Evolutionary conservation across 1,284 basidiomycete genomes (phyloP).

Genomic region (Neolentinus lepideus): DNA sequence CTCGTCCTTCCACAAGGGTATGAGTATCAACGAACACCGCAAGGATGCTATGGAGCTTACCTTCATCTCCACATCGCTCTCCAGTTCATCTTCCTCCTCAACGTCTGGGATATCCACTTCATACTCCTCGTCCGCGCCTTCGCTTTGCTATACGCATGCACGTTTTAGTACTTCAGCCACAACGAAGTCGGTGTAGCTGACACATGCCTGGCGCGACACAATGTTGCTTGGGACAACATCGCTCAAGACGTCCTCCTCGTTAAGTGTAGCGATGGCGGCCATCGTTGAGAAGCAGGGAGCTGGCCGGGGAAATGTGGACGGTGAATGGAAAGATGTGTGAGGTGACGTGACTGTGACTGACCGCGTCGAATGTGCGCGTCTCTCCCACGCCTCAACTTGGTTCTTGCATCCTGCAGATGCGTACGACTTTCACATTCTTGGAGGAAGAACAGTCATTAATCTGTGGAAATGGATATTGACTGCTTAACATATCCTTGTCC

Average conservation of each 20-base stretch:
- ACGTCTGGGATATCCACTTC: slow-evolving; percentile 31
- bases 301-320: neutral
- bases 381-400: neutral
- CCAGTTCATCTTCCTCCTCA: slow-evolving; percentile 57
- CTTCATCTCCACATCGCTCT: slow-evolving; percentile 49
- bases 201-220: slow-evolving; percentile 67
- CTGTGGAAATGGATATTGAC: no score
- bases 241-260: slow-evolving; percentile 73
- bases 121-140: slow-evolving; percentile 55
- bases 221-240: slow-evolving; percentile 80
- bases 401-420: no score
- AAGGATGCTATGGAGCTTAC: slow-evolving; percentile 18
- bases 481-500: no score
- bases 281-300: slow-evolving; percentile 15
- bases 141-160: slow-evolving; percentile 48
- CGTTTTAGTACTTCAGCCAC: slow-evolving; percentile 2
- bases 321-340: neutral
- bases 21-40: slow-evolving; percentile 10
- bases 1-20: slow-evolving; percentile 18
- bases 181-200: neutral
- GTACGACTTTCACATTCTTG: no score
- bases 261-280: slow-evolving; percentile 10
- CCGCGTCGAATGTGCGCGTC: neutral
- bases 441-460: no score
- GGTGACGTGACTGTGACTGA: neutral